A percentile compares a stretch with the other conserved stretches of the same genome.
Evolutionary conservation across 257 asterid genomes (phyloP).

Genomic region (Osmanthus fragrans): DNA sequence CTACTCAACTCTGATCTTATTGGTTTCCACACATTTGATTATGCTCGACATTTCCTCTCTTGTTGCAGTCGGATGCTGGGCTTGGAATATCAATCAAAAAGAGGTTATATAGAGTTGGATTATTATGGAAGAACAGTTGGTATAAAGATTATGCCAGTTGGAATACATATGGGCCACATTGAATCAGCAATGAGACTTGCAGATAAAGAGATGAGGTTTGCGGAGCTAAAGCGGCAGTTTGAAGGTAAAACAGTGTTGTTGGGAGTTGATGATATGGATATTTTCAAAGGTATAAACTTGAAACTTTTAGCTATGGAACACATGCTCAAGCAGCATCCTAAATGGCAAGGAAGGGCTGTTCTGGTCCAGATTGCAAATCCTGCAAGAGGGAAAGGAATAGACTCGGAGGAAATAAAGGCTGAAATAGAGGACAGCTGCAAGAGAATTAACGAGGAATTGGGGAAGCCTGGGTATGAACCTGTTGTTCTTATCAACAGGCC

Average conservation of each 20-base stretch:
- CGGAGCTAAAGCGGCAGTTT: slow-evolving; percentile 68
- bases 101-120: slow-evolving; percentile 91
- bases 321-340: slow-evolving; percentile 77
- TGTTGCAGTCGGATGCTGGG: slow-evolving; percentile 96
- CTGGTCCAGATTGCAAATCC: slow-evolving; percentile 85
- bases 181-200: slow-evolving; percentile 75
- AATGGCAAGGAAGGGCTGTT: slow-evolving; percentile 86
- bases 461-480: slow-evolving; percentile 81
- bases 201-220: slow-evolving; percentile 63
- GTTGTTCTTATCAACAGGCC: slow-evolving; percentile 54
- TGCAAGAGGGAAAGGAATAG: slow-evolving; percentile 76
- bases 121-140: slow-evolving; percentile 92
- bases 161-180: slow-evolving; percentile 85
- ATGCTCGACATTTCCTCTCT: slow-evolving; percentile 90
- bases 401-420: slow-evolving; percentile 60
- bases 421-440: slow-evolving; percentile 72
- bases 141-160: slow-evolving; percentile 93
- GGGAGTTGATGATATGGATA: slow-evolving; percentile 93
- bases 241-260: slow-evolving; percentile 76
- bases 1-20: slow-evolving; percentile 80
- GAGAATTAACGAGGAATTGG: slow-evolving; percentile 67
- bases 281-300: slow-evolving; percentile 86
- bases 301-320: slow-evolving; percentile 85
- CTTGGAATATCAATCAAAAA: slow-evolving; percentile 81
- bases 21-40: slow-evolving; percentile 93